Conservation (phyloP, 2,329 filamentous ascomycete genomes). For the Drechmeria coniospora region DNA sequence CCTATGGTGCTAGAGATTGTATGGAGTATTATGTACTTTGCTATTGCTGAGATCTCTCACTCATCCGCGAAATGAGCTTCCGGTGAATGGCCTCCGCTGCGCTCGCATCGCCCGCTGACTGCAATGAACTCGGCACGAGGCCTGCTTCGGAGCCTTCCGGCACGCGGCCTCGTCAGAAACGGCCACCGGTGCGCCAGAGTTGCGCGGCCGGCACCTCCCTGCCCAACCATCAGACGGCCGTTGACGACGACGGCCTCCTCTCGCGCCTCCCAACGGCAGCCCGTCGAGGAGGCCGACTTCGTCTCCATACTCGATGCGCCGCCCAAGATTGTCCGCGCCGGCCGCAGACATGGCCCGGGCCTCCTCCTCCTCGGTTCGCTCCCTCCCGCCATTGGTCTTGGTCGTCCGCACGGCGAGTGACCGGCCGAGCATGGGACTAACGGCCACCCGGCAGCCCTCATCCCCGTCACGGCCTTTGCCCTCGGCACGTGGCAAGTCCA, state of each 20-base stretch:
- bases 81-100: no score
- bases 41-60: no score
- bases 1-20: no score
- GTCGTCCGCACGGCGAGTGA: no score
- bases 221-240: constrained; percentile 2
- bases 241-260: constrained; percentile 7
- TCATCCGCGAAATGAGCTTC: no score
- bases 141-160: constrained; percentile 12
- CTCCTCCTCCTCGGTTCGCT: constrained; percentile 56
- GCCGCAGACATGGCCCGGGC: constrained; percentile 60
- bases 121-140: constrained; percentile 13
- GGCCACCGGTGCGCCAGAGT: constrained; percentile 2
- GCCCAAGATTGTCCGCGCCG: constrained; percentile 60
- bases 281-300: constrained; percentile 65
- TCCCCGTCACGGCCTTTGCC: constrained; percentile 78
- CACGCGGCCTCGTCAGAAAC: neutral
- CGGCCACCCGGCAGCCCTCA: constrained; percentile 40
- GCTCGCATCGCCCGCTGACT: no score
- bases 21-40: no score
- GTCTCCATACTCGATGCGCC: constrained; percentile 78
- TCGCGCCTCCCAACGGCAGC: constrained; percentile 21
- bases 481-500: constrained; percentile 94
- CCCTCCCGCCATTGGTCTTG: neutral
- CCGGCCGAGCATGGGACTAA: no score
- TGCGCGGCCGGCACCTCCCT: constrained; percentile 1